Evolutionary conservation across 108 stramenopile genomes (phyloP), one percentile per base, ranked within the genome.

Genomic region (Cyclostephanos invisitatus): DNA sequence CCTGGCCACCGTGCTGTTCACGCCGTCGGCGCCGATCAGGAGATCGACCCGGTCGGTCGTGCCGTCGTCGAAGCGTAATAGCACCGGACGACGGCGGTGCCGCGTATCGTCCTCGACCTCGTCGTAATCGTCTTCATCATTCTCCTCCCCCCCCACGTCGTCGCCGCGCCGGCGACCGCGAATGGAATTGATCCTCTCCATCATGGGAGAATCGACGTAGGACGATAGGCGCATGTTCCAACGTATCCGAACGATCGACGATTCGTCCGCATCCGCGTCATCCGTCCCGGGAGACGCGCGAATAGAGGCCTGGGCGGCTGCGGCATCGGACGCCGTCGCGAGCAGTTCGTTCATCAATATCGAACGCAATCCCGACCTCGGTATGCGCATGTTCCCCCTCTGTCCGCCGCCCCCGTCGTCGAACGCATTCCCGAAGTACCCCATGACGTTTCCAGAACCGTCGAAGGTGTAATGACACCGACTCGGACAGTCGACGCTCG

Each of bases 401-500:
- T 95, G 94, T 10, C 94, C 94, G 44, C 35, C 40, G 17, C 27
- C 27, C 9, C 58, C 50, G 85, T 91, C 47, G 29, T 71, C 67
- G 80, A 95, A 92, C 35, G 90, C 89, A 77, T 92, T 95, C 15
- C 94, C 94, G 83, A 83, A 92, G 63, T 95, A 95, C 9, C 94
- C 91, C 70, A 78, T 67, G 4, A 90, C 75, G 4, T 62, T 36
- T 24, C 87, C 87, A 11, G 69, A 37, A 0, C 51, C 49, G 51
- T 71, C 70, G 57, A 95, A 91, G 11, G 90, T 14, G 64, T 95
- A 95, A 76, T 95, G 94, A 44, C 87, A 85, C 36, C 94, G 77
- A 58, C 84, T 85, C 2, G 94, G 94, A 79, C 91, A 92, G 77
- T 95, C 91, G 27, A 48, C 25, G 5, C 67, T 56, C 2, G 91